Evolutionary conservation across 495 filamentous ascomycete genomes (phyloP).

Genomic region (Neurospora discreta): DNA sequence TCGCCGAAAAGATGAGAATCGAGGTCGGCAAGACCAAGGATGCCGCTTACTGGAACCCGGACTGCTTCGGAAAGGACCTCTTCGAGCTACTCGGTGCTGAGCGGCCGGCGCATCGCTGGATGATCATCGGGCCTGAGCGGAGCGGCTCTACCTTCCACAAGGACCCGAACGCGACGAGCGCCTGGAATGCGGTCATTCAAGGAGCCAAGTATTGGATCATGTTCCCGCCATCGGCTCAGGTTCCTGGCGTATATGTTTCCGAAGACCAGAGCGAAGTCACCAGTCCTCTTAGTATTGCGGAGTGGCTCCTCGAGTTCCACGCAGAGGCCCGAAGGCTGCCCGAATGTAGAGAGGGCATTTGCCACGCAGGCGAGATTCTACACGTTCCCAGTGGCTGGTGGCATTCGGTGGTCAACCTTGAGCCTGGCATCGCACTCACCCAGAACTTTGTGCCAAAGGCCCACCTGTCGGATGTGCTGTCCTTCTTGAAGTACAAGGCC

Average conservation of each 20-base stretch:
- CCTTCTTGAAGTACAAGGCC: conserved; percentile 71
- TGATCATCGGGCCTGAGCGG: conserved; percentile 81
- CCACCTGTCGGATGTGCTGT: conserved; percentile 62
- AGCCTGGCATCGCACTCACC: conserved; percentile 76
- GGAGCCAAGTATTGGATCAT: conserved; percentile 98
- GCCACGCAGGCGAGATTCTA: conserved; percentile 75
- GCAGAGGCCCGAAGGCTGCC: conserved; percentile 66
- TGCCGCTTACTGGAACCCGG: conserved; percentile 69
- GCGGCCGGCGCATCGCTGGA: conserved; percentile 82
- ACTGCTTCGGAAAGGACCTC: conserved; percentile 80
- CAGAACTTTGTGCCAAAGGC: conserved; percentile 88
- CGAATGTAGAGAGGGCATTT: conserved; percentile 82
- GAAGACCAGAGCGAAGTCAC: conserved; percentile 91
- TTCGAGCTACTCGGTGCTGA: conserved; percentile 72
- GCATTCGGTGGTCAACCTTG: conserved; percentile 89
- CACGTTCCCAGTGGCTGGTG: conserved; percentile 94
- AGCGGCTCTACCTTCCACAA: conserved; percentile 97
- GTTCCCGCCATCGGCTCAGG: conserved; percentile 54
- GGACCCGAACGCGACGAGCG: conserved; percentile 56
- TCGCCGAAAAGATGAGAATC: conserved; percentile 79
- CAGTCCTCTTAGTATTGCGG: conserved; percentile 85
- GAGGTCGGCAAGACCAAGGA: conserved; percentile 43
- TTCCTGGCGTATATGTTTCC: conserved; percentile 83
- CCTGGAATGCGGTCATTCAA: conserved; percentile 90
- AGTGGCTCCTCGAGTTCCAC: conserved; percentile 91